Conservation (phyloP, 257 asterid genomes). For the Dorcoceras hygrometricum region DNA sequence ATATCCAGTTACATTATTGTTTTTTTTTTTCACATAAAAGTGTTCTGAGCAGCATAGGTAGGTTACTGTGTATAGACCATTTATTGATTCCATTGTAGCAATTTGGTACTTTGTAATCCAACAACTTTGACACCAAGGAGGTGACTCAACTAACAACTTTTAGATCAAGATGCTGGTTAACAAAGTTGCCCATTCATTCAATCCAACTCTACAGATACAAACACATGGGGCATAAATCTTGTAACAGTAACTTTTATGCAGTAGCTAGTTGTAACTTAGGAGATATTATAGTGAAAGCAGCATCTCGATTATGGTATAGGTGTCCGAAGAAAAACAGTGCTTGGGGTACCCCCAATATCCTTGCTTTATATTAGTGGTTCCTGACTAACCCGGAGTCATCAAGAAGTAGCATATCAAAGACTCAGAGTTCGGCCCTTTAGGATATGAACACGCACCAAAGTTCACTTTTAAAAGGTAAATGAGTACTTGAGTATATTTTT, state of each 20-base stretch:
- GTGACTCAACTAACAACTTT: background rate
- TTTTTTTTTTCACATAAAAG: too few relatives aligned
- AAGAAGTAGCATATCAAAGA: background rate
- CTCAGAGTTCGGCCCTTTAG: too few relatives aligned
- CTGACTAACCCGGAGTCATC: background rate
- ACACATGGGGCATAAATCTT: background rate
- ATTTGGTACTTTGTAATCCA: background rate
- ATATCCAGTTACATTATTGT: background rate
- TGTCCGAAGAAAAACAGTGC: background rate
- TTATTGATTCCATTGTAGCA: background rate
- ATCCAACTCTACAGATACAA: background rate
- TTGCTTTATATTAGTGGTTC: too few relatives aligned
- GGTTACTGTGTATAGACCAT: too few relatives aligned
- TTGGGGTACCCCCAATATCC: too few relatives aligned
- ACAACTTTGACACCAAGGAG: too few relatives aligned
- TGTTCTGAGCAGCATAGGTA: background rate
- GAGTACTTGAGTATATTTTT: too few relatives aligned
- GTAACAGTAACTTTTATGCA: background rate
- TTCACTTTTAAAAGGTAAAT: too few relatives aligned
- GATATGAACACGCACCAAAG: too few relatives aligned
- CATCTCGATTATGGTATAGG: background rate
- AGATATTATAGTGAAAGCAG: background rate
- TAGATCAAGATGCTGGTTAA: too few relatives aligned
- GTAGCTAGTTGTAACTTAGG: background rate
- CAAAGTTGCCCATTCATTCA: too few relatives aligned